phyloP scores from a whole-genome alignment of 225 moss, liverwort and hornwort genomes.

The Climacium dendroides region DNA sequence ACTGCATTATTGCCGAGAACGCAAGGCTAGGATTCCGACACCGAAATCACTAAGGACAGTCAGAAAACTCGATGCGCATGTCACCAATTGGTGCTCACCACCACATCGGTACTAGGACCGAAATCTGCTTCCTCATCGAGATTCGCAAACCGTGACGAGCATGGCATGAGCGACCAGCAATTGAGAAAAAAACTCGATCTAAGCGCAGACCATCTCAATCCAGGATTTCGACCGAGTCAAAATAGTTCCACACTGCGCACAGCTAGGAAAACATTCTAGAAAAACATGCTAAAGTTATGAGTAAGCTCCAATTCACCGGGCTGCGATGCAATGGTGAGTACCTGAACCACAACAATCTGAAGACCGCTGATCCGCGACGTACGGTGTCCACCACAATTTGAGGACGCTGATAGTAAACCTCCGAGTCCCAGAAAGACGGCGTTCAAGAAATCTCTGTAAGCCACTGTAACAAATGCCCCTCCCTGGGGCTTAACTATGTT shows the following conservation, averaged over 20 bases:
- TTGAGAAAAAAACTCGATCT: too few relatives aligned
- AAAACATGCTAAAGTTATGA: too few relatives aligned
- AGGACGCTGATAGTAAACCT: background rate
- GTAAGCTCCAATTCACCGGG: background rate
- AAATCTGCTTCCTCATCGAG: background rate
- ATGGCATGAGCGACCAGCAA: background rate
- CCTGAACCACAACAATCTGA: background rate
- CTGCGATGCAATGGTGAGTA: background rate
- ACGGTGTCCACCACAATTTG: background rate
- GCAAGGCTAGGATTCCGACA: background rate
- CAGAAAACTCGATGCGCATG: background rate
- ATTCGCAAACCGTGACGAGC: background rate
- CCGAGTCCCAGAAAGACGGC: background rate
- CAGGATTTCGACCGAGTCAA: too few relatives aligned
- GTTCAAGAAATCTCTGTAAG: too few relatives aligned
- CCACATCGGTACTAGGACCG: background rate
- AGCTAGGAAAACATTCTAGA: background rate
- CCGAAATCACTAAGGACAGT: background rate
- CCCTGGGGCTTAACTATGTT: background rate
- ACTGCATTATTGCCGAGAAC: background rate
- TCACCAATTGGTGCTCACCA: too few relatives aligned
- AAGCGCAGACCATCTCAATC: too few relatives aligned
- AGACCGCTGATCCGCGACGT: background rate
- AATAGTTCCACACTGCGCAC: too few relatives aligned
- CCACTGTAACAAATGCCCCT: too few relatives aligned